A percentile compares a stretch with the other conserved stretches of the same genome.
phyloP scores from a whole-genome alignment of 345 rosid genomes.

The Orychophragmus violaceus region DNA sequence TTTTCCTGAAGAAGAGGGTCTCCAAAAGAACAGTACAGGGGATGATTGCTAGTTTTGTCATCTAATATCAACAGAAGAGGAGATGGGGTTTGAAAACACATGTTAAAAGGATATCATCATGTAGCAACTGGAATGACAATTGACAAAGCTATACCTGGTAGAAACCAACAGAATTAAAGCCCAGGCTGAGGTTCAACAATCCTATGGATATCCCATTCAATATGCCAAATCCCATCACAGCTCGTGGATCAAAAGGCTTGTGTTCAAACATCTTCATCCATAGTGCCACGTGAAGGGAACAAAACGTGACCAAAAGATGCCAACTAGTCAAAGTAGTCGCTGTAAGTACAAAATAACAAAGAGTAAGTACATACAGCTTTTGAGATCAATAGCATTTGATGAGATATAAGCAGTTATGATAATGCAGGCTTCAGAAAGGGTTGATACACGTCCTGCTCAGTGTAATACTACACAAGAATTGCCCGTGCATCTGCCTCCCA shows the following conservation, averaged over 20 bases:
- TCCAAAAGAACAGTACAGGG: slow-evolving; percentile 98
- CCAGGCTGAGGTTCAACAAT: slow-evolving; percentile 93
- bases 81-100: not conserved
- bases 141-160: slow-evolving; percentile 67
- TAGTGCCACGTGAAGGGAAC: slow-evolving; percentile 97
- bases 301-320: slow-evolving; percentile 99
- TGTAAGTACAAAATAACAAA: slow-evolving; percentile 32
- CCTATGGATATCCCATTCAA: slow-evolving; percentile 97
- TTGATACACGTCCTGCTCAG: not conserved
- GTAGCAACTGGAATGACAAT: slow-evolving; percentile 1
- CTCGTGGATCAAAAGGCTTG: slow-evolving; percentile 99
- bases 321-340: slow-evolving; percentile 99
- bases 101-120: not conserved
- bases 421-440: not conserved
- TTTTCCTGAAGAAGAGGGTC: slow-evolving; percentile 94
- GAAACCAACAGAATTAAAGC: slow-evolving; percentile 98
- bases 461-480: not conserved
- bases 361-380: slow-evolving; percentile 3
- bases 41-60: slow-evolving; percentile 98
- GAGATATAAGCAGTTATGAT: not conserved
- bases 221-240: slow-evolving; percentile 99
- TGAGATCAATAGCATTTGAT: not conserved
- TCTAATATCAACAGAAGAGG: slow-evolving; percentile 42
- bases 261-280: slow-evolving; percentile 97
- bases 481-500: not conserved